Conservation (phyloP, 139 green algal genomes). For the Coccomyxa sp. region DNA sequence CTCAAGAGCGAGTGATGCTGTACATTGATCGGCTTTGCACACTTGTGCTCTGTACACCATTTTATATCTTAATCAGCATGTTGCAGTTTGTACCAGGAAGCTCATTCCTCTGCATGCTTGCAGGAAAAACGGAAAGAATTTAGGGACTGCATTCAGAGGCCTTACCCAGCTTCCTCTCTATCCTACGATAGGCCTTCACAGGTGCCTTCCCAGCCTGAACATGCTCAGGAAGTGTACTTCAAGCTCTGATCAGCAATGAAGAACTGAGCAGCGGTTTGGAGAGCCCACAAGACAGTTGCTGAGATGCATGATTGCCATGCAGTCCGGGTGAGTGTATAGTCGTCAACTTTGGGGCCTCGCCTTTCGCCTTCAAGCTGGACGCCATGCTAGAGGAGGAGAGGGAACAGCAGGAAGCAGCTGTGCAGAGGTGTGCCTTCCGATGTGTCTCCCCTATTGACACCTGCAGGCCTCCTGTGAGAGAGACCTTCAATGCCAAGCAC, state of each 20-base stretch:
- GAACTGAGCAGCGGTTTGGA: too few species aligned
- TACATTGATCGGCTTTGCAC: neutral
- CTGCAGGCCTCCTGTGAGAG: neutral
- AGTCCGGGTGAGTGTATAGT: slow-evolving; percentile 52
- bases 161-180: slow-evolving; percentile 54
- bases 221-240: too few species aligned
- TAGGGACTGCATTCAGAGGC: slow-evolving; percentile 65
- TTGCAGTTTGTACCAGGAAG: too few species aligned
- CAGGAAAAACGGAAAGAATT: slow-evolving; percentile 79
- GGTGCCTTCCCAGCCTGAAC: slow-evolving; percentile 12
- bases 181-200: slow-evolving; percentile 85
- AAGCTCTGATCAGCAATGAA: too few species aligned
- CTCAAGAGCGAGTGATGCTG: too few species aligned
- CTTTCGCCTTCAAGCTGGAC: slow-evolving; percentile 79
- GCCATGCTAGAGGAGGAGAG: slow-evolving; percentile 56
- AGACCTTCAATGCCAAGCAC: neutral
- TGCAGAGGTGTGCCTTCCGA: slow-evolving; percentile 35
- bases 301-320: slow-evolving; percentile 5
- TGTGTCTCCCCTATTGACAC: neutral
- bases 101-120: neutral
- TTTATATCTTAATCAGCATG: neutral
- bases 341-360: slow-evolving; percentile 78
- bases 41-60: neutral
- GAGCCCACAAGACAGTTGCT: neutral
- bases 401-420: slow-evolving; percentile 34